These are phyloP conservation scores for Sporothrix inflata DNA, from an alignment of 2,329 filamentous ascomycete species.

Conservation along the genomic window DNA sequence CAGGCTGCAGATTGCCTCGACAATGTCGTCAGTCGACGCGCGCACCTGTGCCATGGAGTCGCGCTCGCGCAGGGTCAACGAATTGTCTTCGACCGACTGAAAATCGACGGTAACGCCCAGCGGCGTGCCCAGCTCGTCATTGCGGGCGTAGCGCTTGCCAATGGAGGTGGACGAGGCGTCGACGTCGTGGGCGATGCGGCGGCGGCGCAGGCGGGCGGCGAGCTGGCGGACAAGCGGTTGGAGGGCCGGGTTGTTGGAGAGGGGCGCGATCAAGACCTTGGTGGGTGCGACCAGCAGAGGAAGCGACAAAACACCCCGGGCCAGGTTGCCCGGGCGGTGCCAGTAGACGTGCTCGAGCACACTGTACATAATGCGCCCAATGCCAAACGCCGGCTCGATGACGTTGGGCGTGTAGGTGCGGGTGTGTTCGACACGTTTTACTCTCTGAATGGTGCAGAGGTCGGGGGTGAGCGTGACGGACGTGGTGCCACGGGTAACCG, in stretches of 20 bases:
- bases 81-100: conserved; percentile 86
- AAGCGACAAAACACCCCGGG: conserved; percentile 73
- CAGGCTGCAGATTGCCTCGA: conserved; percentile 67
- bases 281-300: conserved; percentile 75
- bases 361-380: conserved; percentile 90
- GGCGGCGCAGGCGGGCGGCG: conserved; percentile 74
- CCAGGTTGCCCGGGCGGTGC: conserved; percentile 80
- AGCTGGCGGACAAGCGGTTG: conserved; percentile 65
- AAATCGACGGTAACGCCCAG: conserved; percentile 95
- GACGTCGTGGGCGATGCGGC: conserved; percentile 79
- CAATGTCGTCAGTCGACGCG: conserved; percentile 76
- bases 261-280: conserved; percentile 84
- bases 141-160: conserved; percentile 91
- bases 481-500: conserved; percentile 79
- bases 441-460: neutral
- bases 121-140: conserved; percentile 93
- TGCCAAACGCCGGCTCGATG: conserved; percentile 96
- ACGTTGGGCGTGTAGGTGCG: conserved; percentile 94
- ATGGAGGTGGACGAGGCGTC: conserved; percentile 92
- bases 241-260: conserved; percentile 81
- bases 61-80: conserved; percentile 84
- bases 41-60: conserved; percentile 92
- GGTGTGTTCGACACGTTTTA: conserved; percentile 76
- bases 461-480: conserved; percentile 71
- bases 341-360: conserved; percentile 95